Conservation (phyloP, 768 basidiomycete genomes). For the Agrocybe chaxingu region DNA sequence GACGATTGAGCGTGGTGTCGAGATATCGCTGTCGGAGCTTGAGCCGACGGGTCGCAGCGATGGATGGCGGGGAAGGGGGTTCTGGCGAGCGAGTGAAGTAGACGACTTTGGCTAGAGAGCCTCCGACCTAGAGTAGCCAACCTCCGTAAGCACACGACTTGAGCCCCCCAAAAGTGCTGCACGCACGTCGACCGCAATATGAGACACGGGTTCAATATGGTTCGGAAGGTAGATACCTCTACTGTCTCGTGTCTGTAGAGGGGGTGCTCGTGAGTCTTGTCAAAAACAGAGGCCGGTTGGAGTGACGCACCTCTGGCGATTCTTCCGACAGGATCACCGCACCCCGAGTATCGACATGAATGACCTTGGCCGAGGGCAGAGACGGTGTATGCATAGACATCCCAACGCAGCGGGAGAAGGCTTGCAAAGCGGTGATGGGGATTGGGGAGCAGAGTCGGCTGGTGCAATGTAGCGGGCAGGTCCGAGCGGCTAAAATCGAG, state of each 20-base stretch:
- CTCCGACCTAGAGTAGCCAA: constrained; percentile 71
- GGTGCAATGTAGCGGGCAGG: no score
- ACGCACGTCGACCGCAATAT: constrained; percentile 96
- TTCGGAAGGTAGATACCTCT: constrained; percentile 97
- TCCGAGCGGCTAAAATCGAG: no score
- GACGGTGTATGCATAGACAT: constrained; percentile 50
- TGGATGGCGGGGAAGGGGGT: constrained; percentile 74
- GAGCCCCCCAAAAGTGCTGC: constrained; percentile 2
- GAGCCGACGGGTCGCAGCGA: constrained; percentile 60
- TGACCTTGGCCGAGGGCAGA: constrained; percentile 79
- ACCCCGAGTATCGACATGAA: constrained; percentile 93
- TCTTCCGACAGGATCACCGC: constrained; percentile 92
- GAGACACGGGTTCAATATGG: constrained; percentile 95
- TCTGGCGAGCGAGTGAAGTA: constrained; percentile 96
- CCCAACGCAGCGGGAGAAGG: no score
- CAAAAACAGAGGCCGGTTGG: not conserved
- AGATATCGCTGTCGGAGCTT: constrained; percentile 43
- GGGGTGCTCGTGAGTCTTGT: constrained; percentile 9
- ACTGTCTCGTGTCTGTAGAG: constrained; percentile 78
- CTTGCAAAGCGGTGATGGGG: no score
- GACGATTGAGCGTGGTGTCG: constrained; percentile 38
- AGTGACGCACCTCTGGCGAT: constrained; percentile 77
- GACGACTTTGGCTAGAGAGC: constrained; percentile 95
- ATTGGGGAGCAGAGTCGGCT: no score
- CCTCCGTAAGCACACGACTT: constrained; percentile 9